Percentiles rank a stretch among this genome's conserved stretches.
phyloP scores from a whole-genome alignment of 345 rosid species.

The Excoecaria agallocha region DNA sequence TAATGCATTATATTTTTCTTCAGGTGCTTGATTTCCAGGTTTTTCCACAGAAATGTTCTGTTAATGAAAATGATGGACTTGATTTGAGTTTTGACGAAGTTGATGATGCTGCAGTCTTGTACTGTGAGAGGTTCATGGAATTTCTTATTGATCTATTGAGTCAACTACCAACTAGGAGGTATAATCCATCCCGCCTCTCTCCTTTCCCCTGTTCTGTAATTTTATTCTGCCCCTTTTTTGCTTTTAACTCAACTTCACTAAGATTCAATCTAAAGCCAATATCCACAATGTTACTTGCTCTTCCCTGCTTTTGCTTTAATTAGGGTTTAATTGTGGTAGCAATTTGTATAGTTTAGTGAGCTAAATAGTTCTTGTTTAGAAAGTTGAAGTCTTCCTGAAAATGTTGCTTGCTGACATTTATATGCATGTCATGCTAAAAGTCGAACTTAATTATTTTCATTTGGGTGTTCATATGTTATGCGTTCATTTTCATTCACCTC shows the following conservation, averaged over 20 bases:
- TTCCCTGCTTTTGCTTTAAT: not conserved
- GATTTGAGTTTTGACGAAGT: slow-evolving; percentile 37
- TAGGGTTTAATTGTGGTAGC: not conserved
- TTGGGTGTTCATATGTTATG: not conserved
- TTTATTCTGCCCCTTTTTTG: not conserved
- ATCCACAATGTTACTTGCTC: not conserved
- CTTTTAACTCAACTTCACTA: not conserved
- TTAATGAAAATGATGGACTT: slow-evolving; percentile 36
- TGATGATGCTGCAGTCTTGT: slow-evolving; percentile 75
- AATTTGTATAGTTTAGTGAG: not conserved
- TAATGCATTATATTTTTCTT: slow-evolving; percentile 11
- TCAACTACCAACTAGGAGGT: slow-evolving; percentile 99
- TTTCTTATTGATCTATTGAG: slow-evolving; percentile 94
- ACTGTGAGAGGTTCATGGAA: slow-evolving; percentile 96
- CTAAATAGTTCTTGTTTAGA: not conserved
- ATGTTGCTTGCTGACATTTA: not conserved
- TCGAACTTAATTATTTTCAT: not conserved
- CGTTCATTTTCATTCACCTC: slow-evolving; percentile 1
- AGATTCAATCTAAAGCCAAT: no score
- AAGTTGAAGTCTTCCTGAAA: not conserved
- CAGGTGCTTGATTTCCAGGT: slow-evolving; percentile 79
- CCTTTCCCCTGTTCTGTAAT: not conserved
- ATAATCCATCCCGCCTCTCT: not conserved
- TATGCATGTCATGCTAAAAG: slow-evolving; percentile 6
- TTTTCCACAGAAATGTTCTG: slow-evolving; percentile 36